phyloP scores from a whole-genome alignment of 768 basidiomycete genomes.

The Calvatia gigantea region DNA sequence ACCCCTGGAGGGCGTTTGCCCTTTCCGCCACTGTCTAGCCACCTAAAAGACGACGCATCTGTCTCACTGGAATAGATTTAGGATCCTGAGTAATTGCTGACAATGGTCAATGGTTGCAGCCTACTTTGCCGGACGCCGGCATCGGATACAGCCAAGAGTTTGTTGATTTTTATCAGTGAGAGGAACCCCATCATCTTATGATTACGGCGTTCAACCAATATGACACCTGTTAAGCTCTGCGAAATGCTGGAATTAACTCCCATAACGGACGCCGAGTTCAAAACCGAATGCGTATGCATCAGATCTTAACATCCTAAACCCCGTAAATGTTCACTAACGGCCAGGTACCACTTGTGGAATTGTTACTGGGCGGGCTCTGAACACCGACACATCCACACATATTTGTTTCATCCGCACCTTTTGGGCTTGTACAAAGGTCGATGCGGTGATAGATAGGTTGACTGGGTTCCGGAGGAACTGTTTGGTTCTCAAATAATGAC shows the following conservation, averaged over 20 bases:
- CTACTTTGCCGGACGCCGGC: background rate
- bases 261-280: background rate
- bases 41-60: background rate
- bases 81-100: background rate
- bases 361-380: background rate
- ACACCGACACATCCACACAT: background rate
- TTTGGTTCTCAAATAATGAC: background rate
- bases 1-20: background rate
- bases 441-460: background rate
- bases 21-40: background rate
- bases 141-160: background rate
- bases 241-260: background rate
- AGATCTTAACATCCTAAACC: background rate
- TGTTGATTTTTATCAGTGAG: background rate
- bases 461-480: background rate
- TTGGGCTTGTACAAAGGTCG: background rate
- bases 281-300: background rate
- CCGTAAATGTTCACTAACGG: background rate
- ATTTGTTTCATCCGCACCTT: constrained; percentile 1
- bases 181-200: background rate
- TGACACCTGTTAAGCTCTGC: background rate
- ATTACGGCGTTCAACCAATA: background rate
- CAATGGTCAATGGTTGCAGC: background rate
- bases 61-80: background rate
- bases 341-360: background rate